Conservation (phyloP, 257 asterid species). For the Scutellaria minor region DNA sequence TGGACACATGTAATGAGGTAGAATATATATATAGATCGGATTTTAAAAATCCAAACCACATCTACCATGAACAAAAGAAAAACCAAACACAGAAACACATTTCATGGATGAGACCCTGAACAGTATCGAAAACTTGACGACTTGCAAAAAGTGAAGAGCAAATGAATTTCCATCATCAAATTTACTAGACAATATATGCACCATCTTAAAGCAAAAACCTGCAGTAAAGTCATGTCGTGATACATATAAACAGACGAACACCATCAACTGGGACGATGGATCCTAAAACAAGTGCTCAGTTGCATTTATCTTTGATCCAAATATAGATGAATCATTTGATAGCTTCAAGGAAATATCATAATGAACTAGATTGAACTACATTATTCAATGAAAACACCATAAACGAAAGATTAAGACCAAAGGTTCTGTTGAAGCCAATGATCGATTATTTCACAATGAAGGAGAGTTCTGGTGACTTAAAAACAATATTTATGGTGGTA, state of each 20-base stretch:
- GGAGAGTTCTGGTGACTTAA: background rate
- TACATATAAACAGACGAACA: background rate
- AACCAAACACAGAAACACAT: too few species aligned
- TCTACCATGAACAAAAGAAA: too few species aligned
- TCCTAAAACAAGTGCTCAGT: background rate
- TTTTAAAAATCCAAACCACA: too few species aligned
- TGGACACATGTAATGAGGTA: too few species aligned
- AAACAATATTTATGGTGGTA: background rate
- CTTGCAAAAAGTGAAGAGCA: background rate
- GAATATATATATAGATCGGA: too few species aligned
- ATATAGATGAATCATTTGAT: too few species aligned
- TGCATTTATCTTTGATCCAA: too few species aligned
- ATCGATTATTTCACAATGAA: background rate
- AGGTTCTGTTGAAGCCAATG: background rate
- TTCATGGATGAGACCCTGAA: too few species aligned
- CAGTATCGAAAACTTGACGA: too few species aligned
- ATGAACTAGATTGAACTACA: background rate
- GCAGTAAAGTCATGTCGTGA: too few species aligned
- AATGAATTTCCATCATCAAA: background rate
- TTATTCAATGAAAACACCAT: background rate
- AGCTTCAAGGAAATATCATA: too few species aligned
- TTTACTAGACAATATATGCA: background rate
- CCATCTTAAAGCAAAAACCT: too few species aligned
- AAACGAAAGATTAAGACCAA: background rate
- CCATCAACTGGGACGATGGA: background rate